Base-by-base conservation (phyloP, 306 rosid genomes). In the Cucurbita ficifolia region DNA sequence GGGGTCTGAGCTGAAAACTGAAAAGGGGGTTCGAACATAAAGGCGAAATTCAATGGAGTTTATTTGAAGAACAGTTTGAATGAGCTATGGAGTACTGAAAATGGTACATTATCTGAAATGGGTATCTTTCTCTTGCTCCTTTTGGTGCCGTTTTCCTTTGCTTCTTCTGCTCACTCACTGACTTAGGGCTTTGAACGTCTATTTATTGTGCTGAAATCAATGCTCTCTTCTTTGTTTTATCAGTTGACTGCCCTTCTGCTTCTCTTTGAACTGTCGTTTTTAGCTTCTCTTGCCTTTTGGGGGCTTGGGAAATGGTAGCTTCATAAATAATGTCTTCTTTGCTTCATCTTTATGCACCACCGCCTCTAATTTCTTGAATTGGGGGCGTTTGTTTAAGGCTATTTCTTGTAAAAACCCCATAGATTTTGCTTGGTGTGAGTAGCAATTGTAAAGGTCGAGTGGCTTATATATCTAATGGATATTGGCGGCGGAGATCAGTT, bases 201-300 rank as follows among this genome's bases (percentile, higher is more conserved):
- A 88, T 84, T 90, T 86, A 83, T 83, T 85, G 84, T 81, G 67
- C 95, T 87, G 92, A 86, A 94, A 87, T 87, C 89, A 87, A 85
- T 86, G 89, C 80, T 78, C 64, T 84, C 72, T 87, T 84, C 77
- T 80, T 63, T 84, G 76, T 77, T 67, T 75, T 49, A 78, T 82
- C 70, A 81, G 80, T 88, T 86, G 84, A 85, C 86, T 83, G 85
- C 63, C 38, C 35, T 80, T 76, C 76, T 58, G 67, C 69, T 78
- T 79, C 87, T 77, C 87, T 84, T 84, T 86, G 84, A 80, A 83
- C 85, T 62, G 83, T 84, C 82, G 49, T 72, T 85, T 83, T 80
- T 61, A 70, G 77, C 74, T 72, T 79, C 82, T 80, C 61, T 79
- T 29, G 78, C 81, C 89, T 61, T 61, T 84, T 35, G 81, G 72